Evolutionary conservation across 2,329 filamentous ascomycete genomes (phyloP).

Genomic region (Penicillium griseofulvum): DNA sequence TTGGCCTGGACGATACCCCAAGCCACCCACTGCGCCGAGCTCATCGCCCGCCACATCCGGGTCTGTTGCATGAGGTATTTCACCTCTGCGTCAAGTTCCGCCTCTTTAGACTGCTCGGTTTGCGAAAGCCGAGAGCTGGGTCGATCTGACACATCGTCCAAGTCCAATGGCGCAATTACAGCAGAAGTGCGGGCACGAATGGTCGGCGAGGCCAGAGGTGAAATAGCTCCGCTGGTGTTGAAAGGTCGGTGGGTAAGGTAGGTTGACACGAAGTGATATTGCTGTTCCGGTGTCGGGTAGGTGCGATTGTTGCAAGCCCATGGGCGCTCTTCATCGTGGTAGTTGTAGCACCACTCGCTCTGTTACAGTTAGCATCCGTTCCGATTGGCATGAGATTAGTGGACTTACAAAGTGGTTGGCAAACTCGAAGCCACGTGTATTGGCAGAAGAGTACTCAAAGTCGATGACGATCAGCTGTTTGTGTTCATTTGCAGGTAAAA

Average conservation of each 20-base stretch:
- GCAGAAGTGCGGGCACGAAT: constrained; percentile 54
- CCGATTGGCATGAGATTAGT: not conserved
- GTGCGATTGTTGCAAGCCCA: constrained; percentile 65
- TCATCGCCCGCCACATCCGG: constrained; percentile 79
- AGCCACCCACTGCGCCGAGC: constrained; percentile 86
- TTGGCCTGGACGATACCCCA: constrained; percentile 98
- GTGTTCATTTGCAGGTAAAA: constrained; percentile 87
- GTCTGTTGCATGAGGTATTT: constrained; percentile 73
- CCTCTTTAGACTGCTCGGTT: constrained; percentile 61
- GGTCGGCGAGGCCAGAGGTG: constrained; percentile 30
- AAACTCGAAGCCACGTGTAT: constrained; percentile 82
- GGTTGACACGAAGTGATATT: constrained; percentile 77
- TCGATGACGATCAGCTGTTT: constrained; percentile 97
- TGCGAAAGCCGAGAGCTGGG: constrained; percentile 55
- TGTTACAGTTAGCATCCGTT: constrained; percentile 27
- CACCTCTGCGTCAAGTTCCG: constrained; percentile 65
- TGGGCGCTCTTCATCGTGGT: constrained; percentile 68
- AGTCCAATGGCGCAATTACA: constrained; percentile 67
- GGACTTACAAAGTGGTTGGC: constrained; percentile 84
- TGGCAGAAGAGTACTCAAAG: constrained; percentile 94
- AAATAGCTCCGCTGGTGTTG: constrained; percentile 22
- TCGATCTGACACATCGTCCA: constrained; percentile 64
- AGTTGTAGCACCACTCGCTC: constrained; percentile 97
- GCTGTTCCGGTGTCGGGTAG: constrained; percentile 79
- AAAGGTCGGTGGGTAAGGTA: constrained; percentile 81